Conservation (phyloP, 768 basidiomycete species). For the Podaxis carcinomalis region DNA sequence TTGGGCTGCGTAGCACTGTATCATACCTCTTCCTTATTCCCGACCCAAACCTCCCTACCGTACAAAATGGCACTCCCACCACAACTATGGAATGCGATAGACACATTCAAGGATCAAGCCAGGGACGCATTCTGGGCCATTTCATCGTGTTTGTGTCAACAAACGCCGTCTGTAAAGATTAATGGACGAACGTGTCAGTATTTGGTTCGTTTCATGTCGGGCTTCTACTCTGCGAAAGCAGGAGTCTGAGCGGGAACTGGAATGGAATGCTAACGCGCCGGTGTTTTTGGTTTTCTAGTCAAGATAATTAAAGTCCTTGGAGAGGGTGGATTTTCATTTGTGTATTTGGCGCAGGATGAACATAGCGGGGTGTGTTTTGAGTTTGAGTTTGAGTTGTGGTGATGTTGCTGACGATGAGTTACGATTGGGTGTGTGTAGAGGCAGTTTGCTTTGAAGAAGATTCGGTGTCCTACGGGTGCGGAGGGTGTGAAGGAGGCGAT, state of each 20-base stretch:
- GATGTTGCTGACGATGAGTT: background rate
- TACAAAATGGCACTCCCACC: slow-evolving; percentile 28
- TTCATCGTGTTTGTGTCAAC: slow-evolving; percentile 76
- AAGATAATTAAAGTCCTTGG: slow-evolving; percentile 90
- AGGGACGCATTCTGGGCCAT: slow-evolving; percentile 83
- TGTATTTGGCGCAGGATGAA: slow-evolving; percentile 85
- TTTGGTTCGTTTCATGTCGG: background rate
- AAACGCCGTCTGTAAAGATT: slow-evolving; percentile 87
- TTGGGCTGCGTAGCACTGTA: background rate
- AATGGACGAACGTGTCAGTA: slow-evolving; percentile 87
- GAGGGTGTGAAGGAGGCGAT: slow-evolving; percentile 88
- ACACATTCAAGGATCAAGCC: slow-evolving; percentile 64
- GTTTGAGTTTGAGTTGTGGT: background rate
- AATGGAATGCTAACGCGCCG: background rate
- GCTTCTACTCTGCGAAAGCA: background rate
- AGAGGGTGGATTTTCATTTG: slow-evolving; percentile 94
- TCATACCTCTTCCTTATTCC: background rate
- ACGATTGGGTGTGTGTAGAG: slow-evolving; percentile 39
- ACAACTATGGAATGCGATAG: slow-evolving; percentile 42
- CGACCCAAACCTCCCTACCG: background rate
- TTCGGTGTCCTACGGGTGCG: slow-evolving; percentile 83
- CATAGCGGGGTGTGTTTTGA: slow-evolving; percentile 63
- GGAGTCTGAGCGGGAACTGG: background rate
- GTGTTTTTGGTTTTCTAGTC: slow-evolving; percentile 40
- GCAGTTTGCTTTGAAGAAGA: slow-evolving; percentile 96